Evolutionary conservation across 352 stramenopile species (phyloP), one percentile per base, ranked within the genome.

Genomic region (Phytophthora tentaculata): DNA sequence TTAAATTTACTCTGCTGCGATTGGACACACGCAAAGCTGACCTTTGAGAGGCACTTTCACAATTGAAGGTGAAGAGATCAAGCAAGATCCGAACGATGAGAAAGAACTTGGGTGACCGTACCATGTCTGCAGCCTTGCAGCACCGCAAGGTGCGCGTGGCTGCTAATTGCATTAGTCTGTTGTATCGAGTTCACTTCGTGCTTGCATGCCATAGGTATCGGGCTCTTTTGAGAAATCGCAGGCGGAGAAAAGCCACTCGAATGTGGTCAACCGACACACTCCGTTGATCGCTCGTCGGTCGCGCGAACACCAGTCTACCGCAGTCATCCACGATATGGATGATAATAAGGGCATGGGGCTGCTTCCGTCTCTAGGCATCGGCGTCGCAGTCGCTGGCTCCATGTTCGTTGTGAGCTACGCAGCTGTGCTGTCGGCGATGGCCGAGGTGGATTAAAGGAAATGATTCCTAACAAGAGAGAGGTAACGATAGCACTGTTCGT

Each of bases 91-190:
- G 23, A 53, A 58, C 7, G 23, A 85, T 84, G 77, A 64, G 23
- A 35, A 84, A 81, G 64, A 71, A 69, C 59, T 73, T 72, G 24
- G 68, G 73, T 14, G 64, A 75, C 20, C 74, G 79, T 41, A 49
- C 56, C 7, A 68, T 86, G 62, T 88, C 79, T 53, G 75, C 81
- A 14, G 84, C 77, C 19, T 56, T 76, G 50, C 82, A 91, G 60
- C 80, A 92, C 49, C 82, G 82, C 68, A 87, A 78, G 47, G 83
- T 85, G 55, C 12, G 57, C 32, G 2, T 20, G 24, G 14, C 43
- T 8, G 13, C 7, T 48, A 17, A 12, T 43, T 39, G 8, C 8
- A 7, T 13, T 53, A 16, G 22, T 16, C 5, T 29, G 23, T 35
- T 26, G 7, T 26, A 39, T 2, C 19, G 22, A 17, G 57, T 13